Conservation (phyloP, 208 protist genomes). For the Wallacemonas rigidus region DNA sequence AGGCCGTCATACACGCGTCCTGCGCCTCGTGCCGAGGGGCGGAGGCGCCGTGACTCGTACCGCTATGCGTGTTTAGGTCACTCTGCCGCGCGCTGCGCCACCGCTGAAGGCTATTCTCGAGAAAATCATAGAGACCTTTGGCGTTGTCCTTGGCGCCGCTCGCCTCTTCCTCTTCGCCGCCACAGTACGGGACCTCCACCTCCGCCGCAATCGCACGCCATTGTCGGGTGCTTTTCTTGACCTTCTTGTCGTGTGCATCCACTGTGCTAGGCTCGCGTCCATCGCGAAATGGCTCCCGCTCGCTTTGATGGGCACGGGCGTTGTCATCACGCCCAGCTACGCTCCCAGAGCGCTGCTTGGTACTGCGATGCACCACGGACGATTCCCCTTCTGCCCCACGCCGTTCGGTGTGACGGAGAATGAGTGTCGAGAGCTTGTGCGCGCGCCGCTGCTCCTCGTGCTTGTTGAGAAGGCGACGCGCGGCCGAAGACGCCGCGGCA, state of each 20-base stretch:
- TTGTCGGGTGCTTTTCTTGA: neutral
- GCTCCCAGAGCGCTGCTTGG: neutral
- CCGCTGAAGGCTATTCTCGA: conserved; percentile 35
- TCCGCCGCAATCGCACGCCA: conserved; percentile 13
- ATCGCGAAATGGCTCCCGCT: neutral
- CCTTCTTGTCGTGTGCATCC: neutral
- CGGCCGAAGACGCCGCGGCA: neutral
- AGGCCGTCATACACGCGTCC: conserved; percentile 17
- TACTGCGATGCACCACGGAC: too few relatives aligned
- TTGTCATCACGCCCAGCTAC: neutral
- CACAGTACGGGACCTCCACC: conserved; percentile 46
- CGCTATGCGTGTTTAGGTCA: neutral
- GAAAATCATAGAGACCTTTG: conserved; percentile 30
- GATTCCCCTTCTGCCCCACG: neutral
- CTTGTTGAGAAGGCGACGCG: conserved; percentile 1
- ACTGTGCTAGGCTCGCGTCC: neutral
- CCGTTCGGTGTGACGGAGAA: conserved; percentile 2
- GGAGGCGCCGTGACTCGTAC: neutral
- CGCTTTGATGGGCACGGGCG: neutral
- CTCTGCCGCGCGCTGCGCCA: conserved; percentile 33
- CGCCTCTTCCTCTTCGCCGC: conserved; percentile 40
- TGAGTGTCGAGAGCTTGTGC: neutral
- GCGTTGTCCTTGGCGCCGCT: conserved; percentile 22
- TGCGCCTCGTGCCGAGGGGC: neutral
- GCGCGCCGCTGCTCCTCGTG: conserved; percentile 13